phyloP scores from a whole-genome alignment of 495 filamentous ascomycete genomes.

The Entonaema liquescens region DNA sequence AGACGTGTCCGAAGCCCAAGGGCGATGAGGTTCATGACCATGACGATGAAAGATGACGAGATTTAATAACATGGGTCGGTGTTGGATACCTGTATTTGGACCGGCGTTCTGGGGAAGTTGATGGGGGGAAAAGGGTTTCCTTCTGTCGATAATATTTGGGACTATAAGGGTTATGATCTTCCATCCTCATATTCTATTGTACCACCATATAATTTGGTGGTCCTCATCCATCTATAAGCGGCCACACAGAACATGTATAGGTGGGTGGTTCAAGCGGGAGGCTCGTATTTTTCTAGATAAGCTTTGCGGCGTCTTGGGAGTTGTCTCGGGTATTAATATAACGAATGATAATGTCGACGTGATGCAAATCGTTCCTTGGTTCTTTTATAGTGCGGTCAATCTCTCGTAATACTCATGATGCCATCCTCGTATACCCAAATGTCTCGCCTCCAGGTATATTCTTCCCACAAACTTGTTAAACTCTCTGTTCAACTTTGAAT shows the following conservation, averaged over 20 bases:
- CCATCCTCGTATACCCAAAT: neutral
- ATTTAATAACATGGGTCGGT: no score
- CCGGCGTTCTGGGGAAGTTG: neutral
- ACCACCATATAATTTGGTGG: no score
- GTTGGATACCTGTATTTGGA: neutral
- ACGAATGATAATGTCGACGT: neutral
- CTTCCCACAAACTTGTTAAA: neutral
- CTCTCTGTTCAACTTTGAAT: neutral
- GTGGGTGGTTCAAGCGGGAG: no score
- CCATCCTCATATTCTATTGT: no score
- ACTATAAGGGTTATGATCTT: no score
- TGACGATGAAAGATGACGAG: neutral
- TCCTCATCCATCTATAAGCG: no score
- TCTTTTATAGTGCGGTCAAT: neutral
- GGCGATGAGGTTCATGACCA: neutral
- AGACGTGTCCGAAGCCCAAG: conserved; percentile 7
- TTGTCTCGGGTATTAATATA: neutral
- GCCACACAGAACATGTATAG: no score
- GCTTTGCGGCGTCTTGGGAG: neutral
- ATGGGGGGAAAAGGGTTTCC: neutral
- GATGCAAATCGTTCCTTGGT: neutral
- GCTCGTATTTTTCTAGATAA: neutral
- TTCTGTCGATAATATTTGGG: neutral
- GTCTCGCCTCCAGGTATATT: neutral
- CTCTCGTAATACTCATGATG: neutral